These are phyloP conservation scores for Melocanna baccifera DNA, from an alignment of 176 grass and related monocot species.

Conservation along the genomic window DNA sequence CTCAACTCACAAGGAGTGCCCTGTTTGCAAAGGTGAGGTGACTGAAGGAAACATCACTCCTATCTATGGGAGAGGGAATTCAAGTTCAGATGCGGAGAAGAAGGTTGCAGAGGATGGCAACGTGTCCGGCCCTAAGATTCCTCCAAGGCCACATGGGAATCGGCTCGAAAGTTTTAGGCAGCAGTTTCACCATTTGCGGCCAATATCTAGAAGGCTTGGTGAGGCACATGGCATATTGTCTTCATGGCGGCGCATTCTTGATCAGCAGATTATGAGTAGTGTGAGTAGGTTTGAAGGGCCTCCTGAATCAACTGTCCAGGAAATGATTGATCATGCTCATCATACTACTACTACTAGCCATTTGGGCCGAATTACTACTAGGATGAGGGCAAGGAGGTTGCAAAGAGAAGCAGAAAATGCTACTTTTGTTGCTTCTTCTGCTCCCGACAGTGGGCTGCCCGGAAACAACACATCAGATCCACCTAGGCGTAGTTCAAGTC, in stretches of 20 bases:
- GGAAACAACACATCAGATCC: constrained; percentile 35
- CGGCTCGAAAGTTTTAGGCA: constrained; percentile 84
- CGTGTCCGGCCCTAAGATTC: constrained; percentile 53
- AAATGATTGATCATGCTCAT: constrained; percentile 67
- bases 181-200: constrained; percentile 76
- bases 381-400: constrained; percentile 76
- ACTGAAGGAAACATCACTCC: constrained; percentile 76
- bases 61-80: constrained; percentile 88
- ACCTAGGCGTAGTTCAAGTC: constrained; percentile 45
- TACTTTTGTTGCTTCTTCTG: constrained; percentile 25
- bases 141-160: constrained; percentile 78
- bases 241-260: constrained; percentile 64
- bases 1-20: constrained; percentile 83
- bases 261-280: constrained; percentile 61
- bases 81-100: constrained; percentile 44
- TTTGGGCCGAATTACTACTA: constrained; percentile 43
- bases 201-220: constrained; percentile 80
- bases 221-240: constrained; percentile 72
- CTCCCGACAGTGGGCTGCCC: constrained; percentile 19
- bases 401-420: constrained; percentile 57
- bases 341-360: constrained; percentile 21
- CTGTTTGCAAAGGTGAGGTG: constrained; percentile 96
- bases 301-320: constrained; percentile 58
- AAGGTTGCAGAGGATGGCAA: constrained; percentile 55
- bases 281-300: constrained; percentile 47